Conservation (phyloP, 257 asterid species). For the Dorcoceras hygrometricum region DNA sequence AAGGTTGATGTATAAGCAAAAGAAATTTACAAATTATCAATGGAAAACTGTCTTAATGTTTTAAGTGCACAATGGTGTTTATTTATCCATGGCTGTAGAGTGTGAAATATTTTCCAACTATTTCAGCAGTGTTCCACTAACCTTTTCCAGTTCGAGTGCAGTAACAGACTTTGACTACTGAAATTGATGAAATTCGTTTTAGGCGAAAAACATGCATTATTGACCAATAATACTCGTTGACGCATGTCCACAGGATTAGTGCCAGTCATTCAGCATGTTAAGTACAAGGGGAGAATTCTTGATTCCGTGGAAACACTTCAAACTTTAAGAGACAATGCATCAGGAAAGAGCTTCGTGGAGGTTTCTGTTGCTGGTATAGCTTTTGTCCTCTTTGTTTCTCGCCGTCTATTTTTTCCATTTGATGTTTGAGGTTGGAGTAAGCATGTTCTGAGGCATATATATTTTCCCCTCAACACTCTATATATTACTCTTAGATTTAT, state of each 20-base stretch:
- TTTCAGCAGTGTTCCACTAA: neutral
- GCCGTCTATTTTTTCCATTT: constrained; percentile 17
- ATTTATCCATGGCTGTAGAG: too few species aligned
- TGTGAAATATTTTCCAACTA: constrained; percentile 6
- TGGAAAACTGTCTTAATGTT: neutral
- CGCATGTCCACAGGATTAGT: constrained; percentile 62
- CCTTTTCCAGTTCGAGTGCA: constrained; percentile 4
- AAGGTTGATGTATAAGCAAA: neutral
- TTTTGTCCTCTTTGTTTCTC: constrained; percentile 18
- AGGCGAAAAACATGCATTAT: constrained; percentile 13
- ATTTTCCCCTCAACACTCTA: too few species aligned
- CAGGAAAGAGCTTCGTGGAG: constrained; percentile 49
- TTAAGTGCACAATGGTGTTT: neutral
- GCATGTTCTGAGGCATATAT: neutral
- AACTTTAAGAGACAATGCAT: constrained; percentile 34
- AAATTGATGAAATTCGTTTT: neutral
- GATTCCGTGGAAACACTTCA: constrained; percentile 59
- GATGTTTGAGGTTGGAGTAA: neutral
- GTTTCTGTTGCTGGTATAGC: constrained; percentile 62
- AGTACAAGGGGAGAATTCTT: constrained; percentile 46
- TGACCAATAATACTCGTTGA: constrained; percentile 25
- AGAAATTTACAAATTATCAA: neutral
- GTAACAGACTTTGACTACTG: neutral
- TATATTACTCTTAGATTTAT: neutral
- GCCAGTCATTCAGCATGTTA: constrained; percentile 73